Base-by-base conservation (phyloP, 2,329 filamentous ascomycete species). In the Ramichloridium luteum region DNA sequence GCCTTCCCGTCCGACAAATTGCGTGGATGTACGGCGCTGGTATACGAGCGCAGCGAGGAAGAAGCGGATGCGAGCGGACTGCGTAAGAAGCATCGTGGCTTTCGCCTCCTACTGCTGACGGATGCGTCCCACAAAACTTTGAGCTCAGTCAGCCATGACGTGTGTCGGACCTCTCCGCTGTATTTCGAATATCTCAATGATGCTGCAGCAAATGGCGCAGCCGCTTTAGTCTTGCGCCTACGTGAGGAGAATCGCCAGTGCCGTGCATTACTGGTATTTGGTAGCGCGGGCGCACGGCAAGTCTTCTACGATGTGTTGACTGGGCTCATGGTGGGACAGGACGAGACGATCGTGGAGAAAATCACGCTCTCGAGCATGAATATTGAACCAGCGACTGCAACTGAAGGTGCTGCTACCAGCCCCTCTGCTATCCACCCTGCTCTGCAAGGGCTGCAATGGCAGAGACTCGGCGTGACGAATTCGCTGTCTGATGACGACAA, bases 1-100 rank as follows among this genome's bases (percentile, higher is more conserved):
- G 67, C 71, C 2, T 93, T 93, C 51, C 82, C 84, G 4, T 68
- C 75, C 28, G 84, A 92, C 14, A 67, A 78, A 4, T 67, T 85
- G 4, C 65, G 72, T 22, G 67, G 72, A 25, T 92, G 83, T 53
- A 76, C 78, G 25, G 59, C 90, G 16, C 71, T 74, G 5, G 53
- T 93, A 3, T 93, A 88, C 48, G 82, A 92, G 51, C 77, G 70
- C 44, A 61, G 72, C 1, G 63, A 70, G 15, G 74, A 74, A 32
- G 72, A 83, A 43, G 74, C 68, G 25, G 79, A 82, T 38, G 81
- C 80, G 1, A 77, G 74, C 1, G 83, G 82, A 1, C 71, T 70
- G 28, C 74, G 83, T 26, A 74, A 64, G 34, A 71, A 78, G 48
- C 85, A 93, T 53, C 71, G 78, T 25, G 85, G 86, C 0, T 90